phyloP scores from a whole-genome alignment of 164 flowering plant species.

The Nelumbo lutea region DNA sequence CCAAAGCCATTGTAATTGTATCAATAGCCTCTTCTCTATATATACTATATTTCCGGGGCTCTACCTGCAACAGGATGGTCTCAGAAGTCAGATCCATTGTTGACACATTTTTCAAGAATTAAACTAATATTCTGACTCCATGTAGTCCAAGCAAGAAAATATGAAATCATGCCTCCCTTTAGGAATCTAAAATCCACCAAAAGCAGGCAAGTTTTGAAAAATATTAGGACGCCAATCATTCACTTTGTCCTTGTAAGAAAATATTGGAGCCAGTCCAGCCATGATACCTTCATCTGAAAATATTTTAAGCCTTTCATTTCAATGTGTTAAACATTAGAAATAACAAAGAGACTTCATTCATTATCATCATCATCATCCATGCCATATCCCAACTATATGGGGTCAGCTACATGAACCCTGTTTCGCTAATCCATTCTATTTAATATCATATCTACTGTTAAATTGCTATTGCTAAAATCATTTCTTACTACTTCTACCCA shows the following conservation, averaged over 20 bases:
- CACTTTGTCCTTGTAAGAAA: background rate
- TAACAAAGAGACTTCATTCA: no score
- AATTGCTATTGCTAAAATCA: no score
- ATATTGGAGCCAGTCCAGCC: background rate
- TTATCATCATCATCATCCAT: no score
- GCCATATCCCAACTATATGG: no score
- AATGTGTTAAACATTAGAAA: no score
- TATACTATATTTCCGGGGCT: conserved; percentile 35
- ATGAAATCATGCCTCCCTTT: background rate
- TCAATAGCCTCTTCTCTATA: conserved; percentile 68
- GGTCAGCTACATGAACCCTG: no score
- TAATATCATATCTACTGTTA: no score
- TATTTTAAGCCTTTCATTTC: no score
- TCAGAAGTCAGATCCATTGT: conserved; percentile 1
- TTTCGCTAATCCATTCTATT: no score
- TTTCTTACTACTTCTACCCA: no score
- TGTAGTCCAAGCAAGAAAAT: background rate
- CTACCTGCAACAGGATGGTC: conserved; percentile 33
- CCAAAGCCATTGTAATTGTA: conserved; percentile 45
- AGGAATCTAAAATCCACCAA: background rate
- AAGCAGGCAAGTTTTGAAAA: no score
- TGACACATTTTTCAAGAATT: conserved; percentile 1
- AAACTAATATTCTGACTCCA: background rate
- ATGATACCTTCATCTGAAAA: background rate
- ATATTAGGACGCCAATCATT: background rate